Percentiles rank a stretch among this genome's conserved stretches.
Evolutionary conservation across 805 yeast genomes (phyloP).

Genomic region (Zygoascus ofunaensis): DNA sequence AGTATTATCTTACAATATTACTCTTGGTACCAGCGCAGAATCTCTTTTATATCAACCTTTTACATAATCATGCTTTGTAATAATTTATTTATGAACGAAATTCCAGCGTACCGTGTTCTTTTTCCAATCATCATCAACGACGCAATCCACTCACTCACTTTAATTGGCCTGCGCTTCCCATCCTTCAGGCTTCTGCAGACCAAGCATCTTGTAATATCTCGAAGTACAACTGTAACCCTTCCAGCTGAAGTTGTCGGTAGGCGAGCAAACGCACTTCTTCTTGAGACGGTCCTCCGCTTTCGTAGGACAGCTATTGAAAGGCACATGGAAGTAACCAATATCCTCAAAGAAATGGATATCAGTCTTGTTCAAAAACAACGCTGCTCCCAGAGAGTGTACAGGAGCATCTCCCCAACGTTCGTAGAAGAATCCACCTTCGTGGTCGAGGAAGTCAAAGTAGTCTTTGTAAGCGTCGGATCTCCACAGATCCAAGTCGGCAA

Average conservation of each 20-base stretch:
- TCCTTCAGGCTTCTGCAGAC: conserved; percentile 25
- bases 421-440: conserved; percentile 62
- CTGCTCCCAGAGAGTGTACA: conserved; percentile 56
- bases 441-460: conserved; percentile 49
- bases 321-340: conserved; percentile 50
- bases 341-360: conserved; percentile 52
- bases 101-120: too few species aligned
- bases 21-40: too few species aligned
- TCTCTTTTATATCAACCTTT: too few species aligned
- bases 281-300: conserved; percentile 40
- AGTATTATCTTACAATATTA: too few species aligned
- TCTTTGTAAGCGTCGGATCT: conserved; percentile 43
- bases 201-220: conserved; percentile 25
- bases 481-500: conserved; percentile 52
- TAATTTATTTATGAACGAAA: too few species aligned
- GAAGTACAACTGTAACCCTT: conserved; percentile 34
- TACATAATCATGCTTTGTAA: too few species aligned
- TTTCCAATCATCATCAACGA: too few species aligned
- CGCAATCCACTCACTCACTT: too few species aligned
- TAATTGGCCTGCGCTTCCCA: conserved; percentile 24
- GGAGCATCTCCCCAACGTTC: conserved; percentile 81
- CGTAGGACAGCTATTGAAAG: conserved; percentile 49
- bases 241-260: conserved; percentile 39
- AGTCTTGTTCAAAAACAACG: conserved; percentile 42
- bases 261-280: conserved; percentile 66